Percentiles rank a stretch among this genome's conserved stretches.
Conservation (phyloP, 306 rosid species). For the Astragalus glycyphyllos region DNA sequence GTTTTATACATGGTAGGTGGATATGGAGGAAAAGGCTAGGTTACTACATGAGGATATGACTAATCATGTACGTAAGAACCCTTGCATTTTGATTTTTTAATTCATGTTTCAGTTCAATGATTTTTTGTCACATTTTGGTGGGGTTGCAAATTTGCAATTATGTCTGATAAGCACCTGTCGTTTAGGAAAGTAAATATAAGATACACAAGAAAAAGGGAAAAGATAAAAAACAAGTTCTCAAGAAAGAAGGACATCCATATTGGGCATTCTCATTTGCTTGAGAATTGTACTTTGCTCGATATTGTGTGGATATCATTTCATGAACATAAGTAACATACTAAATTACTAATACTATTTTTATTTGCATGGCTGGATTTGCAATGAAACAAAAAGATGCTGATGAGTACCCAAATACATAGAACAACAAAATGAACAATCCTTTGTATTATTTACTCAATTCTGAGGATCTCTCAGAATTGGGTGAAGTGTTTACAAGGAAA, state of each 20-base stretch:
- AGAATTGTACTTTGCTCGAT: constrained; percentile 5
- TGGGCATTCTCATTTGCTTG: constrained; percentile 7
- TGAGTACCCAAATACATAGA: no score
- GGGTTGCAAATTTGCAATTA: constrained; percentile 17
- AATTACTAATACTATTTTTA: not conserved
- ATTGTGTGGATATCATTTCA: constrained; percentile 15
- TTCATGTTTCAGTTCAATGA: constrained; percentile 28
- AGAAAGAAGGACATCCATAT: not conserved
- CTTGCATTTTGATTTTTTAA: constrained; percentile 33
- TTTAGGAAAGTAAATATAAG: constrained; percentile 16
- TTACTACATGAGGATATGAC: constrained; percentile 81
- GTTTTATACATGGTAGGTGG: constrained; percentile 62
- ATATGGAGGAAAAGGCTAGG: constrained; percentile 71
- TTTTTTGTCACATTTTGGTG: constrained; percentile 19
- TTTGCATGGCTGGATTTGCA: constrained; percentile 26
- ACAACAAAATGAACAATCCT: no score
- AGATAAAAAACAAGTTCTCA: constrained; percentile 7
- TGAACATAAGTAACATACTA: not conserved
- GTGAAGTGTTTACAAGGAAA: no score
- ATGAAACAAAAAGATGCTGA: no score
- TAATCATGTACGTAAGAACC: constrained; percentile 68
- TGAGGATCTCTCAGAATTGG: no score
- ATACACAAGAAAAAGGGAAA: not conserved
- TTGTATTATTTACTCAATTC: no score
- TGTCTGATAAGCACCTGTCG: not conserved